These are phyloP conservation scores for Fusarium sp. DNA, from an alignment of 2,329 filamentous ascomycete genomes.

Conservation along the genomic window DNA sequence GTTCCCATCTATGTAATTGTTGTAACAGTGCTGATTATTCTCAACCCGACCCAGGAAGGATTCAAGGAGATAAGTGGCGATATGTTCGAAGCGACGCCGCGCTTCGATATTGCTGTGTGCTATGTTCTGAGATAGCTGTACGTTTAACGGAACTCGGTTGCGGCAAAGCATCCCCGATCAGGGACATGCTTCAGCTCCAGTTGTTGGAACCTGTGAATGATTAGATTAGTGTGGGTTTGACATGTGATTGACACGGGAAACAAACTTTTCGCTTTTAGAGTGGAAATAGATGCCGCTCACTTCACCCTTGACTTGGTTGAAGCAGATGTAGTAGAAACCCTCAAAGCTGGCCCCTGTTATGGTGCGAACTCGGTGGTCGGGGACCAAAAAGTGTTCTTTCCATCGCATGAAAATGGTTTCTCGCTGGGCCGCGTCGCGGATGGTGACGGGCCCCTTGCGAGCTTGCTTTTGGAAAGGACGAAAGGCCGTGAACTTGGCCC, in stretches of 20 bases:
- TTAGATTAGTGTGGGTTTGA: constrained; percentile 4
- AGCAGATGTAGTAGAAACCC: constrained; percentile 99
- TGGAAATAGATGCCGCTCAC: constrained; percentile 98
- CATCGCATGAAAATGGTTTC: constrained; percentile 98
- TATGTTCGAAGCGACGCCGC: constrained; percentile 7
- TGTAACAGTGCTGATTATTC: constrained; percentile 30
- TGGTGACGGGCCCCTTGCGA: constrained; percentile 66
- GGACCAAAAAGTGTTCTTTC: constrained; percentile 98
- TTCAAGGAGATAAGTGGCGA: constrained; percentile 15
- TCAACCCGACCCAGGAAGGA: constrained; percentile 23
- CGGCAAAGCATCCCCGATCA: constrained; percentile 84
- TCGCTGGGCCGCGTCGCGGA: constrained; percentile 80
- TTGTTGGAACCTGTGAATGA: constrained; percentile 81
- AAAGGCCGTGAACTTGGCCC: constrained; percentile 91
- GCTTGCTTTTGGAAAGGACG: constrained; percentile 75
- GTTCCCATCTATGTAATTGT: constrained; percentile 45
- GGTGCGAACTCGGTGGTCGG: constrained; percentile 90
- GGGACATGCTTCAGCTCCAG: constrained; percentile 90
- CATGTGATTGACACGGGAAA: constrained; percentile 41
- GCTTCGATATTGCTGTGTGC: constrained; percentile 10
- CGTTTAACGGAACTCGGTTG: constrained; percentile 79
- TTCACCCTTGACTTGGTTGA: constrained; percentile 88
- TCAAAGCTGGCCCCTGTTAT: constrained; percentile 97
- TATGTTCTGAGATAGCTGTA: not conserved
- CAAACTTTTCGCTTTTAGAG: constrained; percentile 96